Evolutionary conservation across 441 rosid species (phyloP).

Genomic region (Geranium incanum): DNA sequence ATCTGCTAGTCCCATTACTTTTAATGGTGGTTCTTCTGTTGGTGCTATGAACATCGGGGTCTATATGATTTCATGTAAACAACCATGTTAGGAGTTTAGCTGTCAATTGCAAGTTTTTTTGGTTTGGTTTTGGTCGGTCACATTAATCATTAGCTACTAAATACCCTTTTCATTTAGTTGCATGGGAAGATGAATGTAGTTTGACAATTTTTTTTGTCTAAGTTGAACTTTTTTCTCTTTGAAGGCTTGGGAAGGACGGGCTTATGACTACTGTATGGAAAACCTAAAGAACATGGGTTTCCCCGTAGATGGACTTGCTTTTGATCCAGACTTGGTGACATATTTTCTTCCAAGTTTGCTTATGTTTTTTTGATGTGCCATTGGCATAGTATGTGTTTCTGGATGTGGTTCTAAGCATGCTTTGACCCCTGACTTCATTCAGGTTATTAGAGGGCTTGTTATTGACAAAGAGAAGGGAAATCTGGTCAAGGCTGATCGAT

Average conservation of each 20-base stretch:
- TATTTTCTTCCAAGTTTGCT: constrained; percentile 20
- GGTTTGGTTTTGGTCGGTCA: background rate
- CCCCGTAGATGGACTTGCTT: constrained; percentile 84
- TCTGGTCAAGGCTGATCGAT: constrained; percentile 91
- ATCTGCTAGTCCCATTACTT: background rate
- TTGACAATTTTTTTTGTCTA: constrained; percentile 14
- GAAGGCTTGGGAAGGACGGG: constrained; percentile 99
- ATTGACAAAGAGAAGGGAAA: constrained; percentile 94
- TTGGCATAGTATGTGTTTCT: constrained; percentile 9
- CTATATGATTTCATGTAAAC: background rate
- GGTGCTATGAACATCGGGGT: background rate
- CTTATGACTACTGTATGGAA: constrained; percentile 93
- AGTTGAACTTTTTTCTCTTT: constrained; percentile 15
- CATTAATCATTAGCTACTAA: constrained; percentile 1
- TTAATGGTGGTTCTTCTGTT: background rate
- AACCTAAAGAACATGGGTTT: constrained; percentile 75
- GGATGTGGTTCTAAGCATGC: constrained; percentile 18
- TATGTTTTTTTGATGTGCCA: background rate
- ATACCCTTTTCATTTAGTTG: constrained; percentile 5
- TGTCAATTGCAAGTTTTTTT: background rate
- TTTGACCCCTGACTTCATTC: constrained; percentile 10
- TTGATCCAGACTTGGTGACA: constrained; percentile 77
- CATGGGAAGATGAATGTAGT: background rate
- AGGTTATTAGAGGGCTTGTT: constrained; percentile 94
- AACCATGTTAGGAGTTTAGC: background rate